Conservation (phyloP, 495 filamentous ascomycete species). For the Penicillium parvum region DNA sequence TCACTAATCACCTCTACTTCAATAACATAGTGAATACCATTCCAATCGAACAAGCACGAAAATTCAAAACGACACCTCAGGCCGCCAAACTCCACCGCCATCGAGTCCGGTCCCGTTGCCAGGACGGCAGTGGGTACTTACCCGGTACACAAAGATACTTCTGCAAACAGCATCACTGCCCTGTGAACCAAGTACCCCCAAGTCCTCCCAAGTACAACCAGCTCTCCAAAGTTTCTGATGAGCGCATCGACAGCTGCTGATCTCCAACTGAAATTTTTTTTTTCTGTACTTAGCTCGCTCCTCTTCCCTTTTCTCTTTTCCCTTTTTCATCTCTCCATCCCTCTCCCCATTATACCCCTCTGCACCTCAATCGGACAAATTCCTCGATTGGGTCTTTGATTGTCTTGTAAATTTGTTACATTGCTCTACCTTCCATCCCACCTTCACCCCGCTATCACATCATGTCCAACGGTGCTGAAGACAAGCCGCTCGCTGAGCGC, state of each 20-base stretch:
- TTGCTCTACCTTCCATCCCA: conserved; percentile 2
- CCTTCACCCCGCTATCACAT: conserved; percentile 1
- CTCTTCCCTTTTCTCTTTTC: conserved; percentile 9
- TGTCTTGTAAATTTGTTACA: conserved; percentile 2
- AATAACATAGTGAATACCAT: too few relatives aligned
- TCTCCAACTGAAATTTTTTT: conserved; percentile 16
- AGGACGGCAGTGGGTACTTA: conserved; percentile 3
- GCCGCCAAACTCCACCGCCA: conserved; percentile 2
- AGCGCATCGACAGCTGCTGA: conserved; percentile 18
- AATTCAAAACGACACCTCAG: conserved; percentile 13
- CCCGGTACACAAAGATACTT: conserved; percentile 5
- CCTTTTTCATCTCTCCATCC: conserved; percentile 5
- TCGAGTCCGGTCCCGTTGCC: conserved; percentile 8
- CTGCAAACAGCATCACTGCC: background rate
- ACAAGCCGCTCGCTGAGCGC: conserved; percentile 30
- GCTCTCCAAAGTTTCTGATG: conserved; percentile 9
- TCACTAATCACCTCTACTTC: too few relatives aligned
- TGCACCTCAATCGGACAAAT: background rate
- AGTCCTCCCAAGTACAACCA: conserved; percentile 6
- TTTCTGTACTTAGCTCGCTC: conserved; percentile 11
- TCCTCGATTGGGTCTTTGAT: background rate
- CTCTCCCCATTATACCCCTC: background rate
- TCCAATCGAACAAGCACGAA: conserved; percentile 1
- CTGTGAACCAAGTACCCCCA: background rate
- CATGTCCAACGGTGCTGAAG: conserved; percentile 29